phyloP scores from a whole-genome alignment of 2,329 filamentous ascomycete species.

The Cladophialophora bantiana region DNA sequence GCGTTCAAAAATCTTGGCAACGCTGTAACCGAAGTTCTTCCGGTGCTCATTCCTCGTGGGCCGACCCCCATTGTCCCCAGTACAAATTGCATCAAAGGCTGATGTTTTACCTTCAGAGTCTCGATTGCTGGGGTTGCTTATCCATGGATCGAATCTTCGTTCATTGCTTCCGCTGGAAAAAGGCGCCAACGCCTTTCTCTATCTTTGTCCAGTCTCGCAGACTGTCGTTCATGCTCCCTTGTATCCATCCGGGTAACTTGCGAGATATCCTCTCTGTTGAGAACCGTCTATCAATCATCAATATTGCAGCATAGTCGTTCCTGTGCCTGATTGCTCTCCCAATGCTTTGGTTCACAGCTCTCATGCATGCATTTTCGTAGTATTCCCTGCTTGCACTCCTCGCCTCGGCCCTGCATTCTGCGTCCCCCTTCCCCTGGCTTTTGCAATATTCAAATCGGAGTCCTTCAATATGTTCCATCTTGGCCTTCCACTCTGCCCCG shows the following conservation, averaged over 20 bases:
- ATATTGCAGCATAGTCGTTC: conserved; percentile 87
- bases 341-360: conserved; percentile 95
- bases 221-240: conserved; percentile 67
- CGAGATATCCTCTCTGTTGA: conserved; percentile 72
- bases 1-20: conserved; percentile 18
- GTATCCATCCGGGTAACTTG: conserved; percentile 92
- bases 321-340: conserved; percentile 88
- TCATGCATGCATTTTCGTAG: conserved; percentile 95
- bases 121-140: too few relatives aligned
- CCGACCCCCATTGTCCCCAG: too few relatives aligned
- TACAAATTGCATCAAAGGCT: too few relatives aligned
- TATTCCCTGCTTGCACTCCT: conserved; percentile 72
- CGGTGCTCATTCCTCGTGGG: too few relatives aligned
- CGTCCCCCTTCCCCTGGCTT: conserved; percentile 28
- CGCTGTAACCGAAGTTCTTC: neutral
- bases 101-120: too few relatives aligned
- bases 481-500: conserved; percentile 90
- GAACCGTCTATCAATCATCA: conserved; percentile 84
- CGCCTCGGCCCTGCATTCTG: conserved; percentile 44
- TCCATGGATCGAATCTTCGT: neutral
- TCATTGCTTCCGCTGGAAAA: conserved; percentile 54
- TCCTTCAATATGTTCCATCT: conserved; percentile 82
- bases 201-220: conserved; percentile 62
- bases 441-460: conserved; percentile 34
- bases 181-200: conserved; percentile 64